Evolutionary conservation across 1,139 yeast species (phyloP).

Genomic region (Petasospora fabianii): DNA sequence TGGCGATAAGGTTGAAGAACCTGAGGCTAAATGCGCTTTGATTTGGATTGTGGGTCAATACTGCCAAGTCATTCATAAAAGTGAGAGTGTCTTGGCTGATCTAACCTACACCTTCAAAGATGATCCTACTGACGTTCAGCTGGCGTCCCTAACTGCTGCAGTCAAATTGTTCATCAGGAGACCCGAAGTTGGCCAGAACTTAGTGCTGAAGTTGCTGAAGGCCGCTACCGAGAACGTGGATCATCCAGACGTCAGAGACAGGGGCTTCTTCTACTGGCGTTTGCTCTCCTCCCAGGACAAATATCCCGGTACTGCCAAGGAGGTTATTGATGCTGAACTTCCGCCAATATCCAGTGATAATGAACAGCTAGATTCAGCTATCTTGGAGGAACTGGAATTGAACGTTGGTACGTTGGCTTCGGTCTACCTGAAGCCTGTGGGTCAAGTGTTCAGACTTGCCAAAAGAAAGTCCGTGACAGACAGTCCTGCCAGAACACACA

Average conservation of each 20-base stretch:
- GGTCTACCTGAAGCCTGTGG: constrained; percentile 78
- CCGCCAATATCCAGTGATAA: constrained; percentile 68
- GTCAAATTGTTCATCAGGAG: constrained; percentile 62
- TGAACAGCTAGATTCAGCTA: constrained; percentile 64
- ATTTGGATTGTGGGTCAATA: constrained; percentile 85
- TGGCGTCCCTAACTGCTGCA: constrained; percentile 68
- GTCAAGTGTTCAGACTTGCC: constrained; percentile 69
- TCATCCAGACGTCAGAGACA: constrained; percentile 79
- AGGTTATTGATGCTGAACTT: constrained; percentile 53
- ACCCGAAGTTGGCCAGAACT: constrained; percentile 53
- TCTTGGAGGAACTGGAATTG: constrained; percentile 77
- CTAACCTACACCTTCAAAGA: constrained; percentile 48
- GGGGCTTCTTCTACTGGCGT: constrained; percentile 87
- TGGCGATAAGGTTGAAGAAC: constrained; percentile 55
- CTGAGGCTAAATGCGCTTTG: constrained; percentile 75
- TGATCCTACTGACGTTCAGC: constrained; percentile 71
- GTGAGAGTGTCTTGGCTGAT: constrained; percentile 44
- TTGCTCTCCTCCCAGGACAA: constrained; percentile 52
- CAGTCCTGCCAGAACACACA: constrained; percentile 50
- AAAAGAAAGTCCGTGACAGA: constrained; percentile 49
- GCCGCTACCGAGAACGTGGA: constrained; percentile 73
- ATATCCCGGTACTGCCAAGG: constrained; percentile 36
- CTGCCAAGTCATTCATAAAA: constrained; percentile 46
- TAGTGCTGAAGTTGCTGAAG: constrained; percentile 59
- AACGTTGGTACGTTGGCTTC: constrained; percentile 82